Conservation (phyloP, 2,329 filamentous ascomycete species). For the Rhinocladiella mackenziei region DNA sequence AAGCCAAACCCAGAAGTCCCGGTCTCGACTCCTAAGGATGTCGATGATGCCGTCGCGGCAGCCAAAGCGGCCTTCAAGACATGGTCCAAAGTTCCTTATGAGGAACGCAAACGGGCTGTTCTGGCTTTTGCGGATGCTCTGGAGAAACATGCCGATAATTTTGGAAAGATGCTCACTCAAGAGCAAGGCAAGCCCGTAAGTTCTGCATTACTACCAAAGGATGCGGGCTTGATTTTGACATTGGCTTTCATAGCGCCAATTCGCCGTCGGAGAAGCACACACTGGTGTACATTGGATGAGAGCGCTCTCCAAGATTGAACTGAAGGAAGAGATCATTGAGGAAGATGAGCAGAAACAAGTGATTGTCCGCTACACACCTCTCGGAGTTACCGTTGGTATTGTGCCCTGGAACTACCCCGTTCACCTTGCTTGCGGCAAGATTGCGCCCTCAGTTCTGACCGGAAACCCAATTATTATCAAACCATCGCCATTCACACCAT, state of each 20-base stretch:
- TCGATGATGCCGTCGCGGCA: constrained; percentile 49
- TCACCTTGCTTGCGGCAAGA: constrained; percentile 47
- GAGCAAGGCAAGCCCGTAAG: constrained; percentile 42
- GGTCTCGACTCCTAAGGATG: constrained; percentile 46
- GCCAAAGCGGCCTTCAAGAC: constrained; percentile 46
- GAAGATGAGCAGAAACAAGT: constrained; percentile 27
- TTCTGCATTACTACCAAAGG: not conserved
- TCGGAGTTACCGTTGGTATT: constrained; percentile 50
- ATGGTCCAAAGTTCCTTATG: constrained; percentile 42
- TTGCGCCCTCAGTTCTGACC: constrained; percentile 48
- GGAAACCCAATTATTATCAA: constrained; percentile 57
- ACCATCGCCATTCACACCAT: constrained; percentile 55
- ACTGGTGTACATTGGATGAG: constrained; percentile 25
- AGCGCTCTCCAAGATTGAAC: constrained; percentile 18
- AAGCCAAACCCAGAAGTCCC: constrained; percentile 52
- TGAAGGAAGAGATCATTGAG: constrained; percentile 24
- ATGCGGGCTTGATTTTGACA: not conserved
- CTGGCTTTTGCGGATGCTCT: constrained; percentile 36
- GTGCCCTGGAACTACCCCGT: constrained; percentile 57
- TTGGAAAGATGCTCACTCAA: constrained; percentile 39
- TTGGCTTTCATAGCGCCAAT: constrained; percentile 17
- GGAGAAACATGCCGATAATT: constrained; percentile 35
- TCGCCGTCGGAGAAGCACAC: constrained; percentile 22
- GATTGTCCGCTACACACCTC: constrained; percentile 36
- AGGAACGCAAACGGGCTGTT: constrained; percentile 36